phyloP scores from a whole-genome alignment of 495 filamentous ascomycete genomes.

The Aspergillus sparsus region DNA sequence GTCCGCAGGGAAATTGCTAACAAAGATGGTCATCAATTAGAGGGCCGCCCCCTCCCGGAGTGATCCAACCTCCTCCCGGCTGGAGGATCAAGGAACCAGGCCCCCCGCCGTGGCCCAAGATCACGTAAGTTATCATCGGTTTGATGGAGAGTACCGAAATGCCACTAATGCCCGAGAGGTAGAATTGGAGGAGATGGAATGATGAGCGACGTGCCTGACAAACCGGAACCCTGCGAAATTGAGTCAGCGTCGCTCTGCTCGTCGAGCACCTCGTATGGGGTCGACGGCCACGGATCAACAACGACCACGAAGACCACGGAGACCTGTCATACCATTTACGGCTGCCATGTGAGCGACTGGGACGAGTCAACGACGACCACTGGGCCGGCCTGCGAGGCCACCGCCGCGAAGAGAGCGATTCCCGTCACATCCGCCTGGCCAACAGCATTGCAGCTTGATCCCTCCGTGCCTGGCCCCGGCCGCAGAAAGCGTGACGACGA shows the following conservation, averaged over 20 bases:
- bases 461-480: background rate
- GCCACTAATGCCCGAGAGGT: background rate
- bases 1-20: background rate
- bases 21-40: background rate
- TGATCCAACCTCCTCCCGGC: background rate
- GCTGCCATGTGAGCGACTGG: constrained; percentile 6
- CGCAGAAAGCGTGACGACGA: background rate
- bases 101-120: background rate
- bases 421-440: background rate
- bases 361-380: constrained; percentile 1
- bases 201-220: background rate
- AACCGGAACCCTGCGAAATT: constrained; percentile 6
- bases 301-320: background rate
- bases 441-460: background rate
- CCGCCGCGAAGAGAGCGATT: background rate
- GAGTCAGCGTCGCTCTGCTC: constrained; percentile 10
- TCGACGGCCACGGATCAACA: constrained; percentile 4
- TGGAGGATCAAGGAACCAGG: constrained; percentile 1
- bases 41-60: constrained; percentile 6
- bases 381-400: background rate
- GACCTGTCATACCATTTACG: constrained; percentile 7
- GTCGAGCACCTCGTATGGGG: background rate
- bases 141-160: background rate
- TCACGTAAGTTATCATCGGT: constrained; percentile 4
- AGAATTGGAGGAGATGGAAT: background rate